Base-by-base conservation (phyloP, 805 yeast species). In the Hanseniaspora jakobsenii region DNA sequence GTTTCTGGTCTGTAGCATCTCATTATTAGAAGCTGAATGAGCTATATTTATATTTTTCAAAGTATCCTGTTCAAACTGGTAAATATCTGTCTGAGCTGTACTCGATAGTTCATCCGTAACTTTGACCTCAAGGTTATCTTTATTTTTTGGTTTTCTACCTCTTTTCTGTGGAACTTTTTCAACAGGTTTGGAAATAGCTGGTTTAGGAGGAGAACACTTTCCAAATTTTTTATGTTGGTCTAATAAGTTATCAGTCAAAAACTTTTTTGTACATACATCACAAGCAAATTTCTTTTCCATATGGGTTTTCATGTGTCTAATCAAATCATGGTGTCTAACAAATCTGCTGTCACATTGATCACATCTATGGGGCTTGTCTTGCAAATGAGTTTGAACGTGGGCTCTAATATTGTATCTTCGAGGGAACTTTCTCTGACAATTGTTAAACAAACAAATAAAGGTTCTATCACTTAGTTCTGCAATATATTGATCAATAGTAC, bases 301-400 rank as follows among this genome's bases (percentile, higher is more conserved):
- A 58, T 91, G 99, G 13, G 87, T 82, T 58, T 83, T 84, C 52
- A 75, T 77, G 57, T 91, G 99, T 49, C 99, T 73, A 49, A 84
- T 74, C 53, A 91, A 67, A 62, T 91, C 99, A 58, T 91, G 98
- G 50, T 89, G 95, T 50, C 99, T 72, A 19, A 91, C 99, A 65
- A 91, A 91, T 30, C 83, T 73, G 53, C 87, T 83, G 3, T 74
- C 71, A 61, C 99, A 91, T 34, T 50, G 52, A 31, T 66, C 69
- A 64, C 99, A 91, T 0, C 71, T 66, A 62, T 84, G 89, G 1
- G 99, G 99, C 50, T 96, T 68, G 60, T 93, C 98, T 58, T 89
- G 78, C 39, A 91, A 64, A 66, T 91, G 99, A 0, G 98, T 91
- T 59, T 91, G 98, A 47, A 91, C 87, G 60, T 91, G 99, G 0